Evolutionary conservation across 1,284 basidiomycete species (phyloP), one percentile per base, ranked within the genome.

Genomic region (Trichosporon ovoides): DNA sequence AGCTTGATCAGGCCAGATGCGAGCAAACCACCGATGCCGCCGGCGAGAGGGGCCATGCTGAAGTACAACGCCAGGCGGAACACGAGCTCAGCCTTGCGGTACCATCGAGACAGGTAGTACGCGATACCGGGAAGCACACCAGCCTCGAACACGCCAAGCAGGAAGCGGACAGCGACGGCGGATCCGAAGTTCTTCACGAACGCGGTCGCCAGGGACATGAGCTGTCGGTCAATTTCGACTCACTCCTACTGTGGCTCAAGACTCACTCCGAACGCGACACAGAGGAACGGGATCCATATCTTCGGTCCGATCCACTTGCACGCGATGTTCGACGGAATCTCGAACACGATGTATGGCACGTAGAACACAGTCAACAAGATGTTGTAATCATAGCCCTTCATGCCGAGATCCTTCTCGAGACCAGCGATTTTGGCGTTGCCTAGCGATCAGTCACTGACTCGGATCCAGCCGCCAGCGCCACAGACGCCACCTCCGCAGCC

Each of bases 101-200:
- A 64, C 57, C 59, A 64, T 0, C 59, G 52, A 0, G 69, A 67
- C 18, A 72, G 62, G 56, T 67, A 59, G 56, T 69, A 70, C 20
- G 67, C 64, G 35, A 69, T 63, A 6, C 71, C 71, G 3, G 71
- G 71, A 38, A 72, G 64, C 13, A 68, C 64, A 46, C 66, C 68
- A 6, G 65, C 57, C 43, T 72, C 70, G 13, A 67, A 63, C 11
- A 76, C 61, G 63, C 74, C 74, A 6, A 72, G 64, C 0, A 69
- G 56, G 40, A 64, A 62, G 14, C 70, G 65, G 2, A 72, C 62
- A 1, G 38, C 58, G 3, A 49, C 19, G 3, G 56, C 58, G 1
- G 19, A 14, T 14, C 56, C 53, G 24, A 64, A 63, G 52, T 53
- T 66, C n/a, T 62, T 56, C 11, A 69, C 64, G 53, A 69, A 72